A percentile compares a stretch with the other conserved stretches of the same genome.
Evolutionary conservation across 2,329 filamentous ascomycete species (phyloP).

Genomic region (Pestalotiopsis sp.): DNA sequence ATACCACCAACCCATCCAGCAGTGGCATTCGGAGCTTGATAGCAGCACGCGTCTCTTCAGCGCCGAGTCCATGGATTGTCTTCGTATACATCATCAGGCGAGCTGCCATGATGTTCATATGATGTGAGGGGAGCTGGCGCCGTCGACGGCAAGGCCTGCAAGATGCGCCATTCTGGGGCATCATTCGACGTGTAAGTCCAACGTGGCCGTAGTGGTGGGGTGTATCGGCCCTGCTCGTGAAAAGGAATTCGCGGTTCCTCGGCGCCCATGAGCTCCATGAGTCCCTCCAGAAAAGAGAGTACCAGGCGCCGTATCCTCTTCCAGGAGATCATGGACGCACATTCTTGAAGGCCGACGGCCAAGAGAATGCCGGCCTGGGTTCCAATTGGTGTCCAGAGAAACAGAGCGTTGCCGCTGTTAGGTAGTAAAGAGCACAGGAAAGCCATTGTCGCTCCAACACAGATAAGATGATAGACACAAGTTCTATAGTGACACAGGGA

Average conservation of each 20-base stretch:
- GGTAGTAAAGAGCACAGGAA: background rate
- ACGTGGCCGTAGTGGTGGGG: background rate
- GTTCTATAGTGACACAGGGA: background rate
- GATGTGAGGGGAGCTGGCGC: background rate
- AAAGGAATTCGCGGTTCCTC: background rate
- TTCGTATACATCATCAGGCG: background rate
- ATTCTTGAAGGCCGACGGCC: background rate
- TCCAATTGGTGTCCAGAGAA: background rate
- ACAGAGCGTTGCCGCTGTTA: background rate
- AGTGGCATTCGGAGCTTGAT: too few species aligned
- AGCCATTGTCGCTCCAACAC: background rate
- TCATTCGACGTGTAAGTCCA: background rate
- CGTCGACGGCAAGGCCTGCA: background rate
- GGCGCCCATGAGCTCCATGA: background rate
- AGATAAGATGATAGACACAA: background rate
- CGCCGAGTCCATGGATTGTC: background rate
- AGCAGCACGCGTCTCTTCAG: too few species aligned
- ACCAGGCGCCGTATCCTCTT: background rate
- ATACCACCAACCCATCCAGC: too few species aligned
- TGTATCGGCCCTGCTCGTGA: background rate
- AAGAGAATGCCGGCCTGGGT: background rate
- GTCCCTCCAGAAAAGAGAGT: background rate
- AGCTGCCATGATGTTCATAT: fast-evolving
- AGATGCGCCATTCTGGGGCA: background rate
- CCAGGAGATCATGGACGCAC: background rate